Evolutionary conservation across 2,329 filamentous ascomycete species (phyloP), one percentile per base, ranked within the genome.

Genomic region (Talaromyces marneffei): DNA sequence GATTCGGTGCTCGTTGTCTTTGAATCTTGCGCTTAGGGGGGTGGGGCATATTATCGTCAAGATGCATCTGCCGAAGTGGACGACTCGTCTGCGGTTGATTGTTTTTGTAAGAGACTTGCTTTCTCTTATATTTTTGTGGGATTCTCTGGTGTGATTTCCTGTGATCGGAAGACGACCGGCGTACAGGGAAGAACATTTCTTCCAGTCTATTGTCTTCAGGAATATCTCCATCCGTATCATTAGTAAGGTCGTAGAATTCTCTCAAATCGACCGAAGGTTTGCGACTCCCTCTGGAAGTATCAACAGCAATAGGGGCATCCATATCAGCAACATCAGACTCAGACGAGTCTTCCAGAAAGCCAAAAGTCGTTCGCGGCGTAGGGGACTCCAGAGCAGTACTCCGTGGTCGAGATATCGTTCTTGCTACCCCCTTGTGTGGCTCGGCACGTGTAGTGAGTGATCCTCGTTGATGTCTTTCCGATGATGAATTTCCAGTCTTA

Each of bases 141-240:
- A 39, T 48, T 29, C 65, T 61, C 33, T 59, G 23, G 63, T 33
- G 33, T 44, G 42, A 12, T 39, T 63, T 40, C 60, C 57, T 39
- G 57, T n/a, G 27, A 65, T 66, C 18, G 25, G 20, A 46, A 20
- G 31, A 23, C 33, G 48, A 50, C 52, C 72, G 71, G 40, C 69
- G 63, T 14, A 65, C 57, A 12, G 73, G 57, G 18, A 75, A 71
- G 40, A 74, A 69, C 73, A 76, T 76, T 63, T 76, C 71, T 62
- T 78, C 76, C 44, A 78, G 74, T 25, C 71, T 71, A 61, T 78
- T 77, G 56, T 77, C 75, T 64, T 78, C 76, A 2, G 71, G 68
- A 37, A 75, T 74, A 64, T 77, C 76, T 62, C 66, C 66, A 50
- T 70, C 72, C 10, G 27, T 44, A 18, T 59, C 60, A 33, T 68